These are phyloP conservation scores for Chlamydomonas eustigma DNA, from an alignment of 139 green algal species.

Conservation along the genomic window DNA sequence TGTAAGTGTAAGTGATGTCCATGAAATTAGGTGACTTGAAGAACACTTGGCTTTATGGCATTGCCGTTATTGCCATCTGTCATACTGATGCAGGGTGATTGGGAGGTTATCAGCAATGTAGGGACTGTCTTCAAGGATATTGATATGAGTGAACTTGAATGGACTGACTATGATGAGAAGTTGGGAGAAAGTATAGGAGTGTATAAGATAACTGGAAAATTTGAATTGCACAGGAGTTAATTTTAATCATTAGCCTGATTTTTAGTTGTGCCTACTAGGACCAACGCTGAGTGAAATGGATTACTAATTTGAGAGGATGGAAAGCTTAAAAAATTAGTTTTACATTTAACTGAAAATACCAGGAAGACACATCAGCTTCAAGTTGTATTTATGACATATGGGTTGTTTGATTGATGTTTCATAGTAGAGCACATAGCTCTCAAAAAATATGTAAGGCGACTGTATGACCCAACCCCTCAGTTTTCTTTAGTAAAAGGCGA, in stretches of 20 bases:
- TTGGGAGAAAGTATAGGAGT: slow-evolving; percentile 1
- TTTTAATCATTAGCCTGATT: too few relatives aligned
- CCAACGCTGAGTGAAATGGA: too few relatives aligned
- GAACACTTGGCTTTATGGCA: too few relatives aligned
- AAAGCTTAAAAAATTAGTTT: too few relatives aligned
- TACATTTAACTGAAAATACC: too few relatives aligned
- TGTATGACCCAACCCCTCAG: slow-evolving; percentile 3
- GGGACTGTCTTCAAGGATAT: slow-evolving; percentile 12
- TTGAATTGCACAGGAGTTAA: slow-evolving; percentile 7
- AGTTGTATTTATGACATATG: too few relatives aligned
- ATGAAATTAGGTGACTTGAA: too few relatives aligned
- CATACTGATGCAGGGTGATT: background rate
- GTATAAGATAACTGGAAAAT: background rate
- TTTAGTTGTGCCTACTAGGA: too few relatives aligned
- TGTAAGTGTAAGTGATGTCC: too few relatives aligned
- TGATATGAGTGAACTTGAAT: slow-evolving; percentile 11
- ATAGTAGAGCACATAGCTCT: background rate
- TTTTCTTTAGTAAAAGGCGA: slow-evolving; percentile 31
- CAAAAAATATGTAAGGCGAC: slow-evolving; percentile 9
- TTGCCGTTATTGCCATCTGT: too few relatives aligned
- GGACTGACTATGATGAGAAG: slow-evolving; percentile 18
- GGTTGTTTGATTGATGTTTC: background rate
- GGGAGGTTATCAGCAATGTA: background rate
- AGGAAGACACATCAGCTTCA: too few relatives aligned
- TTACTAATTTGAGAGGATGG: too few relatives aligned